Evolutionary conservation across 495 filamentous ascomycete species (phyloP).

Genomic region (Penicillium cosmopolitanum): DNA sequence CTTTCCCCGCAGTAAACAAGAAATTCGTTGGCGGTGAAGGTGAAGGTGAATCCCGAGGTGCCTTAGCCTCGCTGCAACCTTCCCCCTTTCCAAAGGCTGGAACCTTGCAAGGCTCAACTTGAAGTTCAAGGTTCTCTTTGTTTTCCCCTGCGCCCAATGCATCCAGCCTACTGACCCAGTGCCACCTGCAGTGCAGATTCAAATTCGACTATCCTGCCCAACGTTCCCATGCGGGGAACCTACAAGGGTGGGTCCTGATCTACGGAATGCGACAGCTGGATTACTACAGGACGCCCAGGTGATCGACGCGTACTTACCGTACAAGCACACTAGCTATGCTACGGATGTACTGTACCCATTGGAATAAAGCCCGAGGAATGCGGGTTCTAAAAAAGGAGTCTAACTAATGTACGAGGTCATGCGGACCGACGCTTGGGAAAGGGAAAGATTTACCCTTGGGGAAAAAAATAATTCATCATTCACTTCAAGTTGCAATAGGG

Average conservation of each 20-base stretch:
- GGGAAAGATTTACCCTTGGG: not conserved
- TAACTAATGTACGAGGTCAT: not conserved
- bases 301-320: too few species aligned
- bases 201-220: slow-evolving; percentile 3
- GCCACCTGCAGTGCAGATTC: slow-evolving; percentile 1
- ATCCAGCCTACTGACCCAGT: not conserved
- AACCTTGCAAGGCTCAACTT: not conserved
- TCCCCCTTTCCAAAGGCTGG: not conserved
- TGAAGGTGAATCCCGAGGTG: not conserved
- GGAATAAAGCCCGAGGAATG: too few species aligned
- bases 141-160: slow-evolving; percentile 3
- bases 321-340: too few species aligned
- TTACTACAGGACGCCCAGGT: too few species aligned
- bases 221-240: slow-evolving; percentile 3
- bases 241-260: slow-evolving; percentile 8
- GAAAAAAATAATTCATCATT: slow-evolving; percentile 10
- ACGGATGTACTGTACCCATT: too few species aligned
- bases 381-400: too few species aligned
- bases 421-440: not conserved
- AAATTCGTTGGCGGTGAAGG: too few species aligned
- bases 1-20: too few species aligned
- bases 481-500: slow-evolving; percentile 19
- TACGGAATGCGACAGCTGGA: not conserved
- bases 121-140: not conserved
- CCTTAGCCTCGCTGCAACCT: not conserved